These are phyloP conservation scores for Boletus smithii DNA, from an alignment of 1,284 basidiomycete genomes.

Conservation along the genomic window DNA sequence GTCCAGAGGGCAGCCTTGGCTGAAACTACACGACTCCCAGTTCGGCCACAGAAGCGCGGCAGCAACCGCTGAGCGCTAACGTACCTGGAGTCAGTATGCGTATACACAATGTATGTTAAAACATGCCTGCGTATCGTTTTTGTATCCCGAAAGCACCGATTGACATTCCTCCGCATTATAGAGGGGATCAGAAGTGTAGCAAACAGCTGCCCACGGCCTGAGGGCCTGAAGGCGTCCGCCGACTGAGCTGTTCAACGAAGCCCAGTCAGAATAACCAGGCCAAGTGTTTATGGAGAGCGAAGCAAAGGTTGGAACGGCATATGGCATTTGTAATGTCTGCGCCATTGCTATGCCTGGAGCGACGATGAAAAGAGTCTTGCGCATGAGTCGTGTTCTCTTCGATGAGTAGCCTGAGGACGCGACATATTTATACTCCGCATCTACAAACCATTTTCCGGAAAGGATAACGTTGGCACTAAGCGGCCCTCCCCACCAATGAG, in stretches of 20 bases:
- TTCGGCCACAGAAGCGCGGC: constrained; percentile 24
- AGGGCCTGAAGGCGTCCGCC: constrained; percentile 19
- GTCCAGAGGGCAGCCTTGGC: constrained; percentile 20
- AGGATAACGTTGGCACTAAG: too few species aligned
- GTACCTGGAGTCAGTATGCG: neutral
- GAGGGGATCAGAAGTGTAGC: constrained; percentile 19
- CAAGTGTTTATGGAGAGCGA: constrained; percentile 5
- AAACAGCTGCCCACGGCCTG: constrained; percentile 21
- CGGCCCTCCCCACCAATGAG: too few species aligned
- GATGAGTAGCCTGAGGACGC: too few species aligned
- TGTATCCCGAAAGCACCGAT: constrained; percentile 13
- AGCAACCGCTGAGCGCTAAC: constrained; percentile 16
- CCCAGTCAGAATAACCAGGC: constrained; percentile 12
- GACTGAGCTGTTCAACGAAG: constrained; percentile 15
- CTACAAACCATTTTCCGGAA: too few species aligned
- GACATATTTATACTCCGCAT: too few species aligned
- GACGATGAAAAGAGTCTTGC: neutral
- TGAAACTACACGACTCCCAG: constrained; percentile 23
- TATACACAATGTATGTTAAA: neutral
- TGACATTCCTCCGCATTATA: constrained; percentile 13
- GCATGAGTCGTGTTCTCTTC: too few species aligned
- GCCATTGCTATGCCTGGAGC: neutral
- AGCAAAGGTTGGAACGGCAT: constrained; percentile 9
- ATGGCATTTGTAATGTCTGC: constrained; percentile 6
- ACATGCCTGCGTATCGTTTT: constrained; percentile 14